These are phyloP conservation scores for Desmodesmus armatus DNA, from an alignment of 139 green algal species.

Conservation along the genomic window DNA sequence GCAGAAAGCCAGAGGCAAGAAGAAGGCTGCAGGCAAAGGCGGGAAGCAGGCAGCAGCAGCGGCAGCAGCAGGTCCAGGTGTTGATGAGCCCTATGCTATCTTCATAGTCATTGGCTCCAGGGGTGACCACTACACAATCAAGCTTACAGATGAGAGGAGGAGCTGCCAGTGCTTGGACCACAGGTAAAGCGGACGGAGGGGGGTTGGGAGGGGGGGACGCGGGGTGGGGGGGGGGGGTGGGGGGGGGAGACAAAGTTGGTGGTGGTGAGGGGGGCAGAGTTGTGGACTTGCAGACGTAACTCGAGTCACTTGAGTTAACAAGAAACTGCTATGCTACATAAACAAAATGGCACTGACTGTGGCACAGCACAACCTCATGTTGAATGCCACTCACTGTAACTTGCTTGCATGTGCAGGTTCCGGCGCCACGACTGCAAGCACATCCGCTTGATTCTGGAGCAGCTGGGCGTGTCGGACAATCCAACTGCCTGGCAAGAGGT, in stretches of 20 bases:
- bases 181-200: too few species aligned
- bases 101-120: constrained; percentile 37
- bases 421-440: constrained; percentile 68
- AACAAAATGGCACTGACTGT: neutral
- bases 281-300: too few species aligned
- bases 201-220: too few species aligned
- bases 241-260: too few species aligned
- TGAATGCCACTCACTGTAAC: neutral
- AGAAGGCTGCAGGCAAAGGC: neutral
- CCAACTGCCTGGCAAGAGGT: constrained; percentile 50
- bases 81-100: constrained; percentile 16
- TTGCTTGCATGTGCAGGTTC: constrained; percentile 36
- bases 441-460: constrained; percentile 52
- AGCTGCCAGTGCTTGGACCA: constrained; percentile 65
- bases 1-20: neutral
- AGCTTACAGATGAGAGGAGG: constrained; percentile 44
- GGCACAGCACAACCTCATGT: neutral
- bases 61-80: neutral
- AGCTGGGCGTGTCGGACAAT: constrained; percentile 44
- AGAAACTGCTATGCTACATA: too few species aligned
- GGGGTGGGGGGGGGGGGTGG: too few species aligned
- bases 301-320: too few species aligned
- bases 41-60: neutral
- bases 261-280: too few species aligned
- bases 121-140: constrained; percentile 61